Base-by-base conservation (phyloP, 1,284 basidiomycete genomes). In the Pseudomicrostroma phylloplanum region DNA sequence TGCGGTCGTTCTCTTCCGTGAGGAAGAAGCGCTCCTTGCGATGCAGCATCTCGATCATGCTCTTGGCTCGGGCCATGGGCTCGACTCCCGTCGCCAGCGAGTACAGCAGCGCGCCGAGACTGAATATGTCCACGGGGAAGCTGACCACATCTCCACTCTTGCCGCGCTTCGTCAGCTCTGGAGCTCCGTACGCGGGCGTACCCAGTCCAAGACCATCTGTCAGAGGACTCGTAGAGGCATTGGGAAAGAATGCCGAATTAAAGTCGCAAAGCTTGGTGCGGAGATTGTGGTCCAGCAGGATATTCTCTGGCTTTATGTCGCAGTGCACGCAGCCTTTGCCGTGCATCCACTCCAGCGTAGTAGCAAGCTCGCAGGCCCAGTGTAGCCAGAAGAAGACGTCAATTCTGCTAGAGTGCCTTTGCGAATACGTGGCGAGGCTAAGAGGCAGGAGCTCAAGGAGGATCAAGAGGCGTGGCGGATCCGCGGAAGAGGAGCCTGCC, bases 241-340 rank as follows among this genome's bases (percentile, higher is more conserved):
- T 70, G 46, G 72, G 70, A 30, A 77, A 78, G 17, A 77, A 66
- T n/a, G 76, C 75, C 17, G 76, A 75, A 46, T 74, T 74, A 46
- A 79, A 78, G 53, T 79, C 77, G 62, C 74, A 76, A 2, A 79
- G 63, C 61, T 78, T 77, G 19, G 53, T 25, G 8, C 19, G 26
- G 36, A 40, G 25, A 15, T 56, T 21, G 17, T 23, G 49, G 30
- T 55, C 58, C 30, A 78, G 58, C 42, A 77, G 64, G 57, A 76
- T 71, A 58, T 79, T 79, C 56, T 79, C 74, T 58, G 72, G 70
- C 62, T 79, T 79, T 57, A 79, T 68, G 59, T 79, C 77, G 11
- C 71, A 69, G 49, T 79, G 77, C 4, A 76, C 68, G 48, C 72
- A 76, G 11, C 74, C 76, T 9, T 67, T 66, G 0, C 36, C 57